These are phyloP conservation scores for Carex scoparia DNA, from an alignment of 176 grass and related monocot genomes.

Conservation along the genomic window DNA sequence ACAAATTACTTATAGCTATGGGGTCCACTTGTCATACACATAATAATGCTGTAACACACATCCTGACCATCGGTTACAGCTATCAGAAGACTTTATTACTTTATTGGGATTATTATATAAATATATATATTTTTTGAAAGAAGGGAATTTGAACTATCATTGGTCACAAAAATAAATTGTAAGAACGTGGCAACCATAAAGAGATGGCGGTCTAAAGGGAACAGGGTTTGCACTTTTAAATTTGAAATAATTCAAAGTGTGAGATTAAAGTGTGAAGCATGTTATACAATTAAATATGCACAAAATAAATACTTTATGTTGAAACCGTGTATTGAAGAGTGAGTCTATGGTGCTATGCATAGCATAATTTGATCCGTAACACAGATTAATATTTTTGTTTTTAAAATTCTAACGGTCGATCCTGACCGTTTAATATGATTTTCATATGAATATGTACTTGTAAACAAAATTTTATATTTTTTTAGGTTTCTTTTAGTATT, in stretches of 20 bases:
- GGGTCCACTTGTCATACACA: neutral
- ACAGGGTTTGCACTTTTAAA: constrained; percentile 15
- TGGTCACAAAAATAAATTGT: constrained; percentile 5
- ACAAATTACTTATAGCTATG: neutral
- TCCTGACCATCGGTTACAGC: neutral
- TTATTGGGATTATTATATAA: constrained; percentile 12
- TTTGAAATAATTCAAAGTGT: constrained; percentile 11
- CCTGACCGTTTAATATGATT: too few species aligned
- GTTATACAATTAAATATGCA: constrained; percentile 9
- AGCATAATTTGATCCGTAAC: too few species aligned
- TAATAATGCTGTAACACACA: neutral
- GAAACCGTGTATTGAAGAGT: neutral
- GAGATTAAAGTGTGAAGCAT: constrained; percentile 11
- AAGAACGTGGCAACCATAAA: constrained; percentile 23
- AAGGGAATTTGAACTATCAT: constrained; percentile 6
- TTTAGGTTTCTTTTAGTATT: too few species aligned
- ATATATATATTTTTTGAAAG: neutral
- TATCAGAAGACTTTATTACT: constrained; percentile 8
- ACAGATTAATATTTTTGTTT: too few species aligned
- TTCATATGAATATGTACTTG: too few species aligned
- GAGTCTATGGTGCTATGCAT: too few species aligned
- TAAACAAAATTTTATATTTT: too few species aligned
- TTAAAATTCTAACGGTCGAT: too few species aligned
- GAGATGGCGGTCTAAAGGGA: neutral
- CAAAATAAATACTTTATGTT: neutral